phyloP scores from a whole-genome alignment of 345 rosid genomes.

The Citrus maxima region DNA sequence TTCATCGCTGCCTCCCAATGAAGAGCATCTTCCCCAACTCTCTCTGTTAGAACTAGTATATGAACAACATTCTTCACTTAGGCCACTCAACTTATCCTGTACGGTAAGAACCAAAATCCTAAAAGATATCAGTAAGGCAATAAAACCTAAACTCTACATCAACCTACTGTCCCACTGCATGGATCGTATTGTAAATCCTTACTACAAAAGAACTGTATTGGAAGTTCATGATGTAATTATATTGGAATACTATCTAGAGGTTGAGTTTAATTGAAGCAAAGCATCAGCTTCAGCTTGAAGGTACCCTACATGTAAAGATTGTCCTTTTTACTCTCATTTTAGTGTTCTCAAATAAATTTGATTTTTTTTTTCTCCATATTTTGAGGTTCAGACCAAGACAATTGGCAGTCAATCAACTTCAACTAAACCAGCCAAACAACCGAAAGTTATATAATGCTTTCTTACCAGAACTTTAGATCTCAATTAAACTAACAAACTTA shows the following conservation, averaged over 20 bases:
- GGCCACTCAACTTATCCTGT: constrained; percentile 63
- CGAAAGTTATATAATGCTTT: not conserved
- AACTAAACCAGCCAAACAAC: not conserved
- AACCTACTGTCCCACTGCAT: not conserved
- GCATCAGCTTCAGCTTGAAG: not conserved
- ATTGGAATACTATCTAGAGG: not conserved
- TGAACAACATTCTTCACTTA: constrained; percentile 76
- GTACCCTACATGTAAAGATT: not conserved
- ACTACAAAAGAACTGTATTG: not conserved
- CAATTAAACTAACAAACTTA: not conserved
- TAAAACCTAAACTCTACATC: not conserved
- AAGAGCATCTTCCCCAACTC: constrained; percentile 99
- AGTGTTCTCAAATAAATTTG: not conserved
- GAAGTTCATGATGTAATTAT: not conserved
- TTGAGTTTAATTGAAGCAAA: constrained; percentile 8
- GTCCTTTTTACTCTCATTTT: not conserved
- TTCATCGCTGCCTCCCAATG: constrained; percentile 83
- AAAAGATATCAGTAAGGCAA: not conserved
- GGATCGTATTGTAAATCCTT: not conserved
- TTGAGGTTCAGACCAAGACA: not conserved
- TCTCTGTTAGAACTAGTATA: constrained; percentile 94
- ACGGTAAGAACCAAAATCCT: not conserved
- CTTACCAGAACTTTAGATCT: not conserved
- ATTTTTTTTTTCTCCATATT: not conserved
- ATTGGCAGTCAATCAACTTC: not conserved